phyloP scores from a whole-genome alignment of 2,329 filamentous ascomycete species.

The Cytospora leucostoma region DNA sequence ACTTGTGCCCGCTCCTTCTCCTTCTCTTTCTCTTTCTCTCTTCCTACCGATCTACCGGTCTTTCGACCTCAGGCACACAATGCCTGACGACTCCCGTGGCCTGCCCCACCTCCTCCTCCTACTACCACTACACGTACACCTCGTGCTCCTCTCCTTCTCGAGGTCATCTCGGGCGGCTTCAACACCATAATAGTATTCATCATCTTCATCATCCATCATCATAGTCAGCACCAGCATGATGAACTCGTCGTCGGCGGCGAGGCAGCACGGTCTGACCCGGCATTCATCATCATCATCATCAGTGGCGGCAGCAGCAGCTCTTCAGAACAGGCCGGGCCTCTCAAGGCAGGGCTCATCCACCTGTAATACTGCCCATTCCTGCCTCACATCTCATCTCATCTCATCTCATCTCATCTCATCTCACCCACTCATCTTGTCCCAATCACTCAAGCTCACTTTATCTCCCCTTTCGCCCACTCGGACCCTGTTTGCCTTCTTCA shows the following conservation, averaged over 20 bases:
- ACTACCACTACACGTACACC: background rate
- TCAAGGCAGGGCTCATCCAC: slow-evolving; percentile 27
- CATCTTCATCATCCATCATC: background rate
- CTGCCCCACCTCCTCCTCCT: slow-evolving; percentile 2
- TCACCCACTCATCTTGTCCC: slow-evolving; percentile 27
- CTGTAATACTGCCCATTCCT: slow-evolving; percentile 18
- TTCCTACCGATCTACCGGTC: background rate
- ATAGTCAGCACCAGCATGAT: slow-evolving; percentile 17
- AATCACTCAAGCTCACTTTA: slow-evolving; percentile 6
- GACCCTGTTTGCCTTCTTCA: background rate
- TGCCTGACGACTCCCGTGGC: slow-evolving; percentile 5
- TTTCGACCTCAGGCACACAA: slow-evolving; percentile 2
- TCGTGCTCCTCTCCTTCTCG: background rate
- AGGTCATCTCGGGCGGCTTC: background rate
- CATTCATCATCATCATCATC: slow-evolving; percentile 15
- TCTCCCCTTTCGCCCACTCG: background rate
- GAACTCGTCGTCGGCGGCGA: slow-evolving; percentile 24
- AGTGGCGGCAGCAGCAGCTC: background rate
- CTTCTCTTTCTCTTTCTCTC: no score
- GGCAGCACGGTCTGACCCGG: slow-evolving; percentile 26
- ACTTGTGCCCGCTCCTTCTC: background rate
- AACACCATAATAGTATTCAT: background rate
- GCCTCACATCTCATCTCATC: slow-evolving; percentile 27
- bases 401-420: slow-evolving; percentile 30
- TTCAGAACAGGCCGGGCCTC: slow-evolving; percentile 23